Base-by-base conservation (phyloP, 2,329 filamentous ascomycete species). In the Pyrenochaeta sp. region DNA sequence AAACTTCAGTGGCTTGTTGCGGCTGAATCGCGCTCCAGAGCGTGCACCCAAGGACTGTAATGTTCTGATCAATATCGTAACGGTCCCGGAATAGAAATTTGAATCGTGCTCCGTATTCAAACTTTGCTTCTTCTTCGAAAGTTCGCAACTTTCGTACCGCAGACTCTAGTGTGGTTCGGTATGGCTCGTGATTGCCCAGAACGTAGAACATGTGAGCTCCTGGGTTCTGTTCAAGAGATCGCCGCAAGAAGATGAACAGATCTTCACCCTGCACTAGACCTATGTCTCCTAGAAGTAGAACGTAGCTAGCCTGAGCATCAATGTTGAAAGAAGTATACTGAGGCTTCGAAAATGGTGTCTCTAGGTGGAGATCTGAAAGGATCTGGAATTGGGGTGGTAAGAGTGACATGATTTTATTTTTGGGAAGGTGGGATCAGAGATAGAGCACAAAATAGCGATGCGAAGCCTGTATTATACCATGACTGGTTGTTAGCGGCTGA, bases 321-420 rank as follows among this genome's bases (percentile, higher is more conserved):
- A 67, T n/a, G 10, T 3, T 15, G 40, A 58, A 66, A 40, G 46
- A n/a, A 4, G 52, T 15, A 52, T 69, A 66, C 30, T 52, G 52
- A n/a, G 57, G 43, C 9, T 25, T 52, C 12, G 39, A 27, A 3
- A 52, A 32, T 0, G 60, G 65, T 10, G 61, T 61, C 44, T 69
- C 67, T 1, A 72, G 62, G 32, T 68, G 68, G 25, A 70, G 62
- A 13, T 72, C 64, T 3, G 67, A 70, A 4, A 62, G n/a, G 40
- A 69, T 63, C 44, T 68, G 62, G 27, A 66, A 60, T 42, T 66
- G 61, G n/a, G 54, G 56, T 25, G 45, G 12, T 44, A 66, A 55
- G 19, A 60, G 37, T 2, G 54, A 56, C 59, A 62, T 63, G 36
- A 19, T 39, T 39, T 45, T 50, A 24, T 9, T 10, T 27, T 8